phyloP scores from a whole-genome alignment of 1,284 basidiomycete species.

The Rhizoctonia solani region DNA sequence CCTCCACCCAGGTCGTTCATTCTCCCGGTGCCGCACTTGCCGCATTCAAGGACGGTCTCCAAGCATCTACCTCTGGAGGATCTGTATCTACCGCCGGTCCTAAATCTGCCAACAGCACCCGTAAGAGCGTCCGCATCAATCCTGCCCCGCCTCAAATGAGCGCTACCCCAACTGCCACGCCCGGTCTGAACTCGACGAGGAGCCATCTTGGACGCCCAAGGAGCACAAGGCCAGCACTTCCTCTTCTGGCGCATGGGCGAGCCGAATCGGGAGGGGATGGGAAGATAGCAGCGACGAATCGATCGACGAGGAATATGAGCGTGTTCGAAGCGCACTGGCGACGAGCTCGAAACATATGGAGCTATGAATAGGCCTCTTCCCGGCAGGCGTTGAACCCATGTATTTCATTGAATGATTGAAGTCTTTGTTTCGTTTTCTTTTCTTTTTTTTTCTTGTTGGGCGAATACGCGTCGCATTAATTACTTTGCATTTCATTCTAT shows the following conservation, averaged over 20 bases:
- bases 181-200: slow-evolving; percentile 40
- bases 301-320: slow-evolving; percentile 61
- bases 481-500: too few relatives aligned
- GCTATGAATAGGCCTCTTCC: too few relatives aligned
- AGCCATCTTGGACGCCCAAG: slow-evolving; percentile 27
- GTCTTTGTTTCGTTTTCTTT: too few relatives aligned
- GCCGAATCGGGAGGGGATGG: slow-evolving; percentile 52
- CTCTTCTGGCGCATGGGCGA: slow-evolving; percentile 41
- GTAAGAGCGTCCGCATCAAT: slow-evolving; percentile 76
- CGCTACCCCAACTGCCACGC: slow-evolving; percentile 48
- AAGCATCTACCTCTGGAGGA: slow-evolving; percentile 33
- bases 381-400: too few relatives aligned
- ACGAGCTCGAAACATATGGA: slow-evolving; percentile 30
- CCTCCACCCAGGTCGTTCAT: too few relatives aligned
- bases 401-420: too few relatives aligned
- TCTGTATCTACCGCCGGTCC: slow-evolving; percentile 40
- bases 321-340: slow-evolving; percentile 57
- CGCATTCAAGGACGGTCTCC: slow-evolving; percentile 11
- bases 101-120: slow-evolving; percentile 34
- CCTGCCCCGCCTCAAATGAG: slow-evolving; percentile 48
- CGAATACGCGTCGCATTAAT: too few relatives aligned
- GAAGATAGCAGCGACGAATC: slow-evolving; percentile 68
- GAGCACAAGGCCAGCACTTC: too few relatives aligned
- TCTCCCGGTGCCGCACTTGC: slow-evolving; percentile 18
- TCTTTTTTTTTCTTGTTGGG: too few relatives aligned